Evolutionary conservation across 257 asterid species (phyloP), one percentile per base, ranked within the genome.

Genomic region (Thymus quinquecostatus): DNA sequence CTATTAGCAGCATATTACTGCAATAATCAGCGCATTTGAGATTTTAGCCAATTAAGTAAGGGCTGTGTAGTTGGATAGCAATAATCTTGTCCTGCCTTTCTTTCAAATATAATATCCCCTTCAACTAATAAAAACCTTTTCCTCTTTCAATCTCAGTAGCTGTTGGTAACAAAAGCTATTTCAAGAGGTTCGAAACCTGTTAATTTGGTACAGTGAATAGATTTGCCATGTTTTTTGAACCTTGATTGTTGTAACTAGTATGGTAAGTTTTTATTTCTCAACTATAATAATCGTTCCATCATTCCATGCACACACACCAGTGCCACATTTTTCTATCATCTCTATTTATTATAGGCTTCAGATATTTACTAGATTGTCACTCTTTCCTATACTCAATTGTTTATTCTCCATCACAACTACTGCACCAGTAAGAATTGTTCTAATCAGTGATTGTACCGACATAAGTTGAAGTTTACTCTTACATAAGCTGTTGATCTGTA

Each of bases 281-380:
- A 32, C 9, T 55, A 0, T 45, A 28, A 55, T 10, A 45, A 64
- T 73, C 58, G 67, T 45, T 57, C 58, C 33, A 12, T 58, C 58
- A 60, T 14, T 57, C 58, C 33, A 12, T 58, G 62, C 68, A 57
- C 69, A 47, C 36, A 2, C 59, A 47, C 45, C 44, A 3, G 34
- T 51, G 51, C 53, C 68, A 8, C 53, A 6, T 1, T 34, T 38
- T 33, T 45, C 36, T 34, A 32, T 29, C 13, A 58, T 49, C 57
- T 48, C 33, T 57, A 11, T 27, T 68, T 57, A 11, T 27, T 68
- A 10, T 57, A 57, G 68, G 28, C 28, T 30, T 72, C 64, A 65
- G 47, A 32, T 64, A 8, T 38, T 58, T 3, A 54, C 60, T 30
- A 56, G 54, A 4, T 36, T 56, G 12, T 2, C 12, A 5, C 62